Conservation (phyloP, 2,329 filamentous ascomycete genomes). For the Colletotrichum sublineola region DNA sequence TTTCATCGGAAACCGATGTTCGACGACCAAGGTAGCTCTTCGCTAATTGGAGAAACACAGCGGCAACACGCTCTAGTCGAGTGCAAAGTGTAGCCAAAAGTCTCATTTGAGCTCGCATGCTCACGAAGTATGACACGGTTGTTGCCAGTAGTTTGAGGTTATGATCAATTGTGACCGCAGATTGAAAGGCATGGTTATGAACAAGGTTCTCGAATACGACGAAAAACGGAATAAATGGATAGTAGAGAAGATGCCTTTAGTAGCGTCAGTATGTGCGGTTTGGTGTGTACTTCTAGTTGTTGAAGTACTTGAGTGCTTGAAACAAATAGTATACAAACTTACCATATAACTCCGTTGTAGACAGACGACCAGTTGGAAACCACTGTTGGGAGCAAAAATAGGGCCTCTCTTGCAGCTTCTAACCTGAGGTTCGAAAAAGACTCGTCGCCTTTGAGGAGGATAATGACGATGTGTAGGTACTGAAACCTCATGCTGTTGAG, state of each 20-base stretch:
- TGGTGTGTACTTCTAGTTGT: too few relatives aligned
- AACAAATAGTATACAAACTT: background rate
- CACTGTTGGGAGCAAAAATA: conserved; percentile 18
- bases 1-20: too few relatives aligned
- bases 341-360: conserved; percentile 29
- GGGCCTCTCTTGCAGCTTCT: conserved; percentile 14
- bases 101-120: conserved; percentile 26
- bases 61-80: conserved; percentile 14
- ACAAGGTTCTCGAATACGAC: conserved; percentile 19
- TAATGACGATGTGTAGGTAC: conserved; percentile 23
- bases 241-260: conserved; percentile 22
- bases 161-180: background rate
- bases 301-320: rapidly evolving
- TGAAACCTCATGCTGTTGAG: conserved; percentile 24
- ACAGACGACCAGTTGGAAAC: conserved; percentile 29
- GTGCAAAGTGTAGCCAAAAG: conserved; percentile 1
- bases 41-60: conserved; percentile 13
- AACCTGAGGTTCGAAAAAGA: background rate
- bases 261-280: background rate
- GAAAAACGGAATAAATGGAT: conserved; percentile 27
- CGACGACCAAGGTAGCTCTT: background rate
- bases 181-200: background rate
- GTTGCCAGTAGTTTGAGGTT: conserved; percentile 5
- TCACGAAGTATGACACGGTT: conserved; percentile 24
- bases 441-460: conserved; percentile 22